These are phyloP conservation scores for Dissophora globulifera DNA, from an alignment of 192 early-diverging fungal species.

Conservation along the genomic window DNA sequence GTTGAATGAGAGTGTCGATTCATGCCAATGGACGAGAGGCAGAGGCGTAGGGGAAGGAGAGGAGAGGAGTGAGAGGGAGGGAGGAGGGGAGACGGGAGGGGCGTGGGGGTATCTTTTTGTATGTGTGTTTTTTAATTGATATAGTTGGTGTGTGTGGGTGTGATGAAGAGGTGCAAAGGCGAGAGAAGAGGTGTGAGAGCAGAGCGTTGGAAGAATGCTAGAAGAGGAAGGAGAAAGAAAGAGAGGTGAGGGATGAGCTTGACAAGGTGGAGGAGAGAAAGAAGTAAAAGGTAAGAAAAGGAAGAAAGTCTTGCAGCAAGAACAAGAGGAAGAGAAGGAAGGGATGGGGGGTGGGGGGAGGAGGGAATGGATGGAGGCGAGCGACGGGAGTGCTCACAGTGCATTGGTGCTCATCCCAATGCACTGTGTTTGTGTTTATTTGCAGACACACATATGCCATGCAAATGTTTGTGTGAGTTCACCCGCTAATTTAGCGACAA, in stretches of 20 bases:
- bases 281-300: background rate
- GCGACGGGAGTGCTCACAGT: too few species aligned
- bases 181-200: background rate
- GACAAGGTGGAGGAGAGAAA: background rate
- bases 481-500: too few species aligned
- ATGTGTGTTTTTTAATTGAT: background rate
- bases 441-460: too few species aligned
- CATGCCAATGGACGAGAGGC: background rate
- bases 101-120: background rate
- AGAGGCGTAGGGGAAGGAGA: background rate
- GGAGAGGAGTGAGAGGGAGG: background rate
- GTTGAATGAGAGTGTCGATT: slow-evolving; percentile 1
- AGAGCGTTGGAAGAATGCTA: background rate
- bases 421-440: background rate
- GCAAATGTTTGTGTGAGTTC: too few species aligned
- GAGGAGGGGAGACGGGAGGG: background rate
- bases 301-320: background rate
- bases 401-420: too few species aligned
- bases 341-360: background rate
- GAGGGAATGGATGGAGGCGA: too few species aligned
- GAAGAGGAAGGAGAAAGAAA: background rate
- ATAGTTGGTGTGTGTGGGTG: background rate
- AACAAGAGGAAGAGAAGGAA: background rate
- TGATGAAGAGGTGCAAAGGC: background rate
- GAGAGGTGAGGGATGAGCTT: background rate